These are phyloP conservation scores for Elsinoe perseae DNA, from an alignment of 2,329 filamentous ascomycete genomes.

Conservation along the genomic window DNA sequence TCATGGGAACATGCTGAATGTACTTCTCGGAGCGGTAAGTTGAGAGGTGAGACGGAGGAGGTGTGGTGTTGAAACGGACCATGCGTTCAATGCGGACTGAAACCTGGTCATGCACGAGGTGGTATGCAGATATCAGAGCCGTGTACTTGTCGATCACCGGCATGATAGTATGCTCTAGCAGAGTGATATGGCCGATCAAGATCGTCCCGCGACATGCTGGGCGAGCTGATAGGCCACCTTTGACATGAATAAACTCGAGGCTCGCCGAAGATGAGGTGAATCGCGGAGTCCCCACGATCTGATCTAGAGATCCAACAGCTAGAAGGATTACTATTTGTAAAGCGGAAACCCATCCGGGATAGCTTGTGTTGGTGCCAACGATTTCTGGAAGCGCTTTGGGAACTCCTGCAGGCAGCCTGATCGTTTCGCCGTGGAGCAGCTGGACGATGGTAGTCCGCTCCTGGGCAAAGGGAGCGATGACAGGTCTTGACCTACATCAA, in stretches of 20 bases:
- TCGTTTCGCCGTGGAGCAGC: too few species aligned
- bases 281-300: neutral
- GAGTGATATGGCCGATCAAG: neutral
- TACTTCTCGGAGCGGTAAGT: neutral
- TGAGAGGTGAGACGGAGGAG: neutral
- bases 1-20: neutral
- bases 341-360: neutral
- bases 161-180: neutral
- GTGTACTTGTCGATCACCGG: neutral
- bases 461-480: neutral
- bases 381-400: neutral
- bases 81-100: neutral
- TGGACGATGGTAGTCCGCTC: too few species aligned
- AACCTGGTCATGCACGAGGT: neutral
- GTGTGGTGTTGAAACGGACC: neutral
- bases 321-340: neutral
- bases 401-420: neutral
- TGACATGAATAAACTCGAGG: neutral
- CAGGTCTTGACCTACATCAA: neutral
- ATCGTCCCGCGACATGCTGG: neutral
- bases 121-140: neutral
- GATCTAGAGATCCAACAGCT: too few species aligned
- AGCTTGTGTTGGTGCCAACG: neutral
- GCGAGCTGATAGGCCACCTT: neutral
- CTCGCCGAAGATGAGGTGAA: neutral